Percentiles rank a stretch among this genome's conserved stretches.
Evolutionary conservation across 2,329 filamentous ascomycete genomes (phyloP).

Genomic region (Talaromyces atroroseus): DNA sequence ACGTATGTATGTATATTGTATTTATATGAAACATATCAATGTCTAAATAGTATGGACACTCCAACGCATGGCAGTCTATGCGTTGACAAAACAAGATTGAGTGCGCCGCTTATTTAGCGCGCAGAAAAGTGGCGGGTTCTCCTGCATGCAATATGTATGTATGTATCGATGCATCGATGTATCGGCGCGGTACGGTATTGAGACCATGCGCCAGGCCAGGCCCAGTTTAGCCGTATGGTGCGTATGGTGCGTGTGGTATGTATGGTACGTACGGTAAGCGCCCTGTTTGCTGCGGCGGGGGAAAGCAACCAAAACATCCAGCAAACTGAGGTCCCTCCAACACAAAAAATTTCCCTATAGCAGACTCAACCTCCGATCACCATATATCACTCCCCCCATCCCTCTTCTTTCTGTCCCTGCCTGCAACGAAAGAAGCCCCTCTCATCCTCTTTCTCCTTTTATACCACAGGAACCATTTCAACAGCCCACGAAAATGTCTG

Average conservation of each 20-base stretch:
- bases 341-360: constrained; percentile 12
- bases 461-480: neutral
- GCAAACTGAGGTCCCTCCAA: constrained; percentile 2
- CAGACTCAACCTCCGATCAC: neutral
- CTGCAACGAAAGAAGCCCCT: neutral
- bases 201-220: neutral
- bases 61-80: too few relatives aligned
- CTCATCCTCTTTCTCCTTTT: neutral
- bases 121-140: neutral
- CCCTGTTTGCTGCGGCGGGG: constrained; percentile 1
- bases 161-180: too few relatives aligned
- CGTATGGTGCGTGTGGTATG: too few relatives aligned
- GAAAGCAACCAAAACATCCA: constrained; percentile 8
- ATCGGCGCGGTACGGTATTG: neutral
- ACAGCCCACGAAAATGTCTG: constrained; percentile 33
- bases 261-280: neutral
- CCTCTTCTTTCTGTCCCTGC: neutral
- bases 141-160: neutral
- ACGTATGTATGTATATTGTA: too few relatives aligned
- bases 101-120: neutral
- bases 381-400: constrained; percentile 6
- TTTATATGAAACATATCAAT: too few relatives aligned
- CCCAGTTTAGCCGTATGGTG: neutral
- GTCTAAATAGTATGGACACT: too few relatives aligned
- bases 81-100: too few relatives aligned